phyloP scores from a whole-genome alignment of 1,284 basidiomycete genomes.

The Ceratobasidium sp. region DNA sequence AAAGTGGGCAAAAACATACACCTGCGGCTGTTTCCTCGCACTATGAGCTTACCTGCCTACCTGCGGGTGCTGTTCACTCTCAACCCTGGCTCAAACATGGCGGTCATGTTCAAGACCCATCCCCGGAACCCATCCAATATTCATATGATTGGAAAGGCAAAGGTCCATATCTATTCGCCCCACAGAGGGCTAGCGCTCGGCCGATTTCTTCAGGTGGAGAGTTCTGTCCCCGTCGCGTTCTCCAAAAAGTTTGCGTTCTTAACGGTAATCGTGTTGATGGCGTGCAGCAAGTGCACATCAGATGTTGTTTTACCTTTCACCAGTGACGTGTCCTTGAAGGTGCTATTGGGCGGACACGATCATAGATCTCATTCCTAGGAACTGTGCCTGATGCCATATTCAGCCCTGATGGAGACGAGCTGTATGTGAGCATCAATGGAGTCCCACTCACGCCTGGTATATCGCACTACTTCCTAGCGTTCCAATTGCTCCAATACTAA shows the following conservation, averaged over 20 bases:
- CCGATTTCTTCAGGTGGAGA: constrained; percentile 56
- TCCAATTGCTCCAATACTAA: background rate
- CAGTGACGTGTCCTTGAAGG: constrained; percentile 51
- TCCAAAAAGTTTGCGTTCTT: constrained; percentile 58
- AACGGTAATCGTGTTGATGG: constrained; percentile 62
- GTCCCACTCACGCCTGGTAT: constrained; percentile 58
- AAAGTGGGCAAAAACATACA: constrained; percentile 56
- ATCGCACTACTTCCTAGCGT: background rate
- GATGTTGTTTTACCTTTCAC: background rate
- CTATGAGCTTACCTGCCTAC: no score
- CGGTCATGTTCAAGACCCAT: constrained; percentile 61
- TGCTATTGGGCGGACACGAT: constrained; percentile 60
- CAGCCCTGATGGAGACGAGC: constrained; percentile 58
- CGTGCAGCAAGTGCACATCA: constrained; percentile 56
- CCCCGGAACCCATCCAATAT: constrained; percentile 58
- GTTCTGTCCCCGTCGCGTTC: constrained; percentile 62
- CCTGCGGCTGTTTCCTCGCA: no score
- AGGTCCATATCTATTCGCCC: constrained; percentile 56
- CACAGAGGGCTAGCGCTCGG: background rate
- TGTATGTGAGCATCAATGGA: constrained; percentile 63
- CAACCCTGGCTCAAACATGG: constrained; percentile 63
- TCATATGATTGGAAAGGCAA: constrained; percentile 55
- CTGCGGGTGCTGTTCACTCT: constrained; percentile 59
- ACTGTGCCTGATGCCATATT: constrained; percentile 61
- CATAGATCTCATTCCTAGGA: constrained; percentile 58